Conservation (phyloP, 2,329 filamentous ascomycete species). For the Fusarium incarnatum region DNA sequence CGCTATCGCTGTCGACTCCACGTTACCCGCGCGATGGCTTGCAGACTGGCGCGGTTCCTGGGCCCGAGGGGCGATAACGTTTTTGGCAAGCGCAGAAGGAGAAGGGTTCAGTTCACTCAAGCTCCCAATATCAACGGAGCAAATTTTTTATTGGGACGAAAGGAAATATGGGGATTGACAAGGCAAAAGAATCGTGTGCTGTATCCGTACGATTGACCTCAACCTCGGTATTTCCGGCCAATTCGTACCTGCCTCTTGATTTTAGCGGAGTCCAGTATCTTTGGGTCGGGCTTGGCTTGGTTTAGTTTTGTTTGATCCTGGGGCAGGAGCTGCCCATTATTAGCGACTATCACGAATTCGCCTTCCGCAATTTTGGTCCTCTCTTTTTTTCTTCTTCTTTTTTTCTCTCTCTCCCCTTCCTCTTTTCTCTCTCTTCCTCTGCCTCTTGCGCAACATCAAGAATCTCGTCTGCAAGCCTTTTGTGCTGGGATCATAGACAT, state of each 20-base stretch:
- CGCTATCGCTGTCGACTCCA: conserved; percentile 41
- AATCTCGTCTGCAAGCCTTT: conserved; percentile 16
- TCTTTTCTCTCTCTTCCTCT: background rate
- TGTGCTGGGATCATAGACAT: conserved; percentile 25
- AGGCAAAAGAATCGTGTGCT: conserved; percentile 13
- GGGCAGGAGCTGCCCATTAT: conserved; percentile 12
- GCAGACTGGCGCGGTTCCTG: conserved; percentile 30
- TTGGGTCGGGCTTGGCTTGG: background rate
- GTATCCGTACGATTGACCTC: conserved; percentile 5
- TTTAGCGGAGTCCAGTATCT: conserved; percentile 31
- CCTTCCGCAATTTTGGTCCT: conserved; percentile 38
- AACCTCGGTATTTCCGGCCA: conserved; percentile 35
- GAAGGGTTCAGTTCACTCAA: conserved; percentile 1
- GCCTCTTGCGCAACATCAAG: conserved; percentile 13
- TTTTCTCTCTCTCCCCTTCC: background rate
- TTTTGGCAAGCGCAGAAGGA: conserved; percentile 23
- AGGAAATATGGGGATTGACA: conserved; percentile 29
- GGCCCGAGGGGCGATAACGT: conserved; percentile 21
- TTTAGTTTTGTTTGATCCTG: background rate
- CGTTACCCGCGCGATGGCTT: conserved; percentile 40
- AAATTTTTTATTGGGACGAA: conserved; percentile 3
- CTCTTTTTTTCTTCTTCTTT: background rate
- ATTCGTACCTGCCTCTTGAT: conserved; percentile 30
- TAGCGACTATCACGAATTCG: conserved; percentile 33
- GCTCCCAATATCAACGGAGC: conserved; percentile 10